Percentiles rank a stretch among this genome's conserved stretches.
Evolutionary conservation across 208 protist species (phyloP).

Genomic region (Herpetomonas muscarum): DNA sequence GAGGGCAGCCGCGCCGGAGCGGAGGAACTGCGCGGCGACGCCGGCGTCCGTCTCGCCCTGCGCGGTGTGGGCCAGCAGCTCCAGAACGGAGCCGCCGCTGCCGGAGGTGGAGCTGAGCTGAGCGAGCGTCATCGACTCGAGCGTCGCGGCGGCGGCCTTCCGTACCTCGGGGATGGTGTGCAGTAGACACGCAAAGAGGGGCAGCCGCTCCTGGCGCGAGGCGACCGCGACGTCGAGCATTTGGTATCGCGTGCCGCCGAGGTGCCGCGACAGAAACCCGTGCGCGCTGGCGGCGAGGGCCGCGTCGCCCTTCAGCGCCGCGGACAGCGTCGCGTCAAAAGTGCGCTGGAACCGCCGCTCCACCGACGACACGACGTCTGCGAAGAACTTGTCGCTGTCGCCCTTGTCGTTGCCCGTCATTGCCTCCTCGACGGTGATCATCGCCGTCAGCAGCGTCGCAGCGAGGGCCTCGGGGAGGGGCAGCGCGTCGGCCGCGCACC

Average conservation of each 20-base stretch:
- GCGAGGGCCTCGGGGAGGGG: constrained; percentile 53
- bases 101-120: constrained; percentile 27
- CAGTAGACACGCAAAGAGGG: constrained; percentile 77
- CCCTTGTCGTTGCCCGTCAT: not conserved
- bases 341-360: constrained; percentile 62
- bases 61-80: constrained; percentile 39
- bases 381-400: constrained; percentile 12
- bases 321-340: constrained; percentile 67
- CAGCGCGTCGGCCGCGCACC: constrained; percentile 52
- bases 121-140: constrained; percentile 40
- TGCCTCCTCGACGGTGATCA: constrained; percentile 28
- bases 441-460: constrained; percentile 29
- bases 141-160: constrained; percentile 34
- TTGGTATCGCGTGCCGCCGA: constrained; percentile 70
- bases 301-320: constrained; percentile 33
- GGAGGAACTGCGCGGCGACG: constrained; percentile 18
- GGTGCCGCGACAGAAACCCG: constrained; percentile 64
- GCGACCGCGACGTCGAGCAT: constrained; percentile 43
- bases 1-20: constrained; percentile 8
- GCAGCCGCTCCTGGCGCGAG: constrained; percentile 39
- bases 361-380: constrained; percentile 40
- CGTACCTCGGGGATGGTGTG: constrained; percentile 69
- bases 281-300: constrained; percentile 25
- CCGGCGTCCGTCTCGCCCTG: constrained; percentile 17
- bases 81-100: constrained; percentile 36